Conservation (phyloP, 2,329 filamentous ascomycete genomes). For the Leptographium galeiforme region DNA sequence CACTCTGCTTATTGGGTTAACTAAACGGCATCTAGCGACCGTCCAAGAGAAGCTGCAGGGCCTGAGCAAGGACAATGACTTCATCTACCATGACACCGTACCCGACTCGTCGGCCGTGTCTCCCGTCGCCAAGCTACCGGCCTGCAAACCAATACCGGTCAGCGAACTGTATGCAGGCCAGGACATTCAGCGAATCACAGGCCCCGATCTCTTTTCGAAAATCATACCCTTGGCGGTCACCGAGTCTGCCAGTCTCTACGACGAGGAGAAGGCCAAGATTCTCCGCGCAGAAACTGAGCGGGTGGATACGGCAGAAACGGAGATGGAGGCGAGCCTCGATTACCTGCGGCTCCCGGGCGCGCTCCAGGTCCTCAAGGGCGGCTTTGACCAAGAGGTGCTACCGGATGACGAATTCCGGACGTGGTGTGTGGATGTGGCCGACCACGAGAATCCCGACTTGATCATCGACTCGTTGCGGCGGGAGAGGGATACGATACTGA, state of each 20-base stretch:
- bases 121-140: constrained; percentile 78
- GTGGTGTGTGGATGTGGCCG: constrained; percentile 88
- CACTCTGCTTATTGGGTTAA: constrained; percentile 58
- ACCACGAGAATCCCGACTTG: constrained; percentile 63
- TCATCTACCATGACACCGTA: constrained; percentile 90
- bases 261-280: constrained; percentile 95
- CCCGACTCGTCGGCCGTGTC: constrained; percentile 73
- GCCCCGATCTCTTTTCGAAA: constrained; percentile 91
- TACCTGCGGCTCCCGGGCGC: constrained; percentile 84
- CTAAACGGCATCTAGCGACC: constrained; percentile 66
- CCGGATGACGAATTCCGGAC: constrained; percentile 84
- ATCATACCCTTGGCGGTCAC: constrained; percentile 94
- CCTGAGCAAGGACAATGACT: constrained; percentile 86
- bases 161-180: constrained; percentile 94
- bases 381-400: constrained; percentile 75
- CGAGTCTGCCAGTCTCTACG: constrained; percentile 90
- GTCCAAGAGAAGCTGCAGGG: constrained; percentile 71
- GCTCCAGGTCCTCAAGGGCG: constrained; percentile 82
- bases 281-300: constrained; percentile 87
- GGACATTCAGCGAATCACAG: constrained; percentile 93
- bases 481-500: constrained; percentile 63
- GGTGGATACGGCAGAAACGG: constrained; percentile 82
- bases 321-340: constrained; percentile 91
- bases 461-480: constrained; percentile 69
- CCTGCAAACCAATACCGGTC: constrained; percentile 92